Evolutionary conservation across 1,284 basidiomycete species (phyloP), one percentile per base, ranked within the genome.

Genomic region (Trichosporon inkin): DNA sequence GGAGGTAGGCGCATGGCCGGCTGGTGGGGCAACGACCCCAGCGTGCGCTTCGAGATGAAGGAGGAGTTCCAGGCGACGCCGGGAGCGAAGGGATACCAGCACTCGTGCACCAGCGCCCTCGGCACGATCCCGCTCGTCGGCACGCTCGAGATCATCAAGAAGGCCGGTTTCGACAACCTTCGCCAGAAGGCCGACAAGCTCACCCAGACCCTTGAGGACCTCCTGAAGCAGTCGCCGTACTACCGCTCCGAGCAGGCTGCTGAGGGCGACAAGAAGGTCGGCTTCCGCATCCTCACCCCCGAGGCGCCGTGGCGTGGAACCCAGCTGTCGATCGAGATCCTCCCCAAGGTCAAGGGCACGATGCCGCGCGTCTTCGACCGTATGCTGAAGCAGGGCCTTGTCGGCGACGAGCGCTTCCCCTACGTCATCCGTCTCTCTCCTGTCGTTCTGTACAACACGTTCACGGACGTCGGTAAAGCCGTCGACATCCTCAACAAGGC

Each of bases 11-110:
- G 94, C 71, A 86, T 88, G 61, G 88, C 92, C 20, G 95, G 96
- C 36, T 99, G 95, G 95, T 99, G 93, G 92, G 95, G 96, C 51
- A 92, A 98, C 76, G 86, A 93, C 71, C 83, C 86, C 20, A 75
- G 81, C 60, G 94, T 91, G 38, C 87, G 96, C 39, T 99, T 99
- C 81, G 81, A 85, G 61, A 98, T 98, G 95, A 87, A 88, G 16
- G 82, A 87, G 17, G 80, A 77, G 54, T 99, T 97, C 78, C 84
- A 85, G 39, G 88, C 93, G 3, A 89, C 90, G 60, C 82, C 82
- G 10, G 95, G 95, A 53, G 96, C 96, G 1, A 89, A 92, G 73
- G 94, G 94, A 34, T 98, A 90, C 81, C 92, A 97, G 74, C 88
- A 94, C 75, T 96, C 92, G 28, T 97, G 96, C 79, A 93, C 95